A percentile compares a stretch with the other conserved stretches of the same genome.
Evolutionary conservation across 305 asterid species (phyloP).

Genomic region (Solanum hybrid): DNA sequence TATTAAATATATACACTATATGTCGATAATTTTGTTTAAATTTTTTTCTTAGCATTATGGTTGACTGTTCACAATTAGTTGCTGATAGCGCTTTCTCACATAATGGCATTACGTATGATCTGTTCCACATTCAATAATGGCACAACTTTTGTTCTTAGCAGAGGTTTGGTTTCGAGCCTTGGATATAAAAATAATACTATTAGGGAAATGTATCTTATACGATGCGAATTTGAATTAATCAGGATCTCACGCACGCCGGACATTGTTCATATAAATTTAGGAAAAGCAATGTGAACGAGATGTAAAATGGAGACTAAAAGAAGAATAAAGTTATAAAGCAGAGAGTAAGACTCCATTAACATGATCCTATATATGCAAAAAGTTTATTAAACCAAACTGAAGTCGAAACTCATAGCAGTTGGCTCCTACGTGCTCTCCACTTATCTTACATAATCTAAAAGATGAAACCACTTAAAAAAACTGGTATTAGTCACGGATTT

Average conservation of each 20-base stretch:
- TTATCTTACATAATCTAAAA: not conserved
- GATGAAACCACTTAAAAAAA: not conserved
- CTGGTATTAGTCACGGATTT: not conserved
- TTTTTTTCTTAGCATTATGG: not conserved
- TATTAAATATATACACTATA: not conserved
- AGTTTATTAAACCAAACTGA: not conserved
- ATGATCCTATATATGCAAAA: not conserved
- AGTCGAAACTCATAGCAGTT: not conserved
- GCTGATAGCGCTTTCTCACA: not conserved
- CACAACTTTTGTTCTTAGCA: not conserved
- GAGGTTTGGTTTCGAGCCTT: not conserved
- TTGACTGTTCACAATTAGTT: not conserved
- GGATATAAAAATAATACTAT: not conserved
- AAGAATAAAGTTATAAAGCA: not conserved
- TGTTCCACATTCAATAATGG: not conserved
- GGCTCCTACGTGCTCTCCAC: not conserved
- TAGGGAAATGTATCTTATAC: not conserved
- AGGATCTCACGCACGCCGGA: fast-evolving
- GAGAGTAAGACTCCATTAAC: not conserved
- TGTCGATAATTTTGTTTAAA: not conserved
- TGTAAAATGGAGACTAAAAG: not conserved
- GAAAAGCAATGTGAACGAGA: not conserved
- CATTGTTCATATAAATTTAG: not conserved
- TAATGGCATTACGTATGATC: not conserved
- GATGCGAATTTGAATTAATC: not conserved